phyloP scores from a whole-genome alignment of 257 asterid species.

The Nicotiana knightiana region DNA sequence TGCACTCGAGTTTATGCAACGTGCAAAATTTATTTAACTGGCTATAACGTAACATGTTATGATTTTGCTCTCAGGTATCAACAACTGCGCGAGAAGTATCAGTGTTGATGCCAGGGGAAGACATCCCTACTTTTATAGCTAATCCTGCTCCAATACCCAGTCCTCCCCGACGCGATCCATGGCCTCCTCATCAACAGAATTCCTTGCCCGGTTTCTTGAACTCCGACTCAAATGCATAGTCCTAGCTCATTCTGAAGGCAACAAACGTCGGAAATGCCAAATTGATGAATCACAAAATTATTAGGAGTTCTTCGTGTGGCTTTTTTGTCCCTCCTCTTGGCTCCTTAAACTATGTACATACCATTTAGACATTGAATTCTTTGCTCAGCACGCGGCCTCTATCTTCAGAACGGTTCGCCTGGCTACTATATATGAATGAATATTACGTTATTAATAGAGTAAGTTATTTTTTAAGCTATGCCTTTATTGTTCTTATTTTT shows the following conservation, averaged over 20 bases:
- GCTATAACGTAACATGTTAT: background rate
- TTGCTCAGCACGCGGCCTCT: background rate
- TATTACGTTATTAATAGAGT: conserved; percentile 6
- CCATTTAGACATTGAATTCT: background rate
- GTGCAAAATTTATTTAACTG: background rate
- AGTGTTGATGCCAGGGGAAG: conserved; percentile 86
- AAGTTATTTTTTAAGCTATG: background rate
- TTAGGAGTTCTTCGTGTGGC: background rate
- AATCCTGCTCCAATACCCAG: conserved; percentile 85
- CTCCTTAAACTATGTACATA: conserved; percentile 8
- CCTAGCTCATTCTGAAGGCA: conserved; percentile 22
- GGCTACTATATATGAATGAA: background rate
- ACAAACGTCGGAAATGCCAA: background rate
- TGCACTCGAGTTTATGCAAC: background rate
- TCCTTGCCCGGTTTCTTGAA: conserved; percentile 5
- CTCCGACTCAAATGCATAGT: conserved; percentile 15
- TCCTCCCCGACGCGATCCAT: conserved; percentile 54
- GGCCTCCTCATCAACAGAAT: conserved; percentile 48
- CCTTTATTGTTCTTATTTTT: background rate
- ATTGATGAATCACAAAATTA: background rate
- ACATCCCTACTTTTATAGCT: conserved; percentile 71
- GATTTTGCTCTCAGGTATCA: conserved; percentile 31
- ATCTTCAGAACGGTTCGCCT: background rate
- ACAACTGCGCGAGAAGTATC: conserved; percentile 65
- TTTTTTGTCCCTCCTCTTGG: background rate